These are phyloP conservation scores for Scolecobasidium constrictum DNA, from an alignment of 2,329 filamentous ascomycete species.

Conservation along the genomic window DNA sequence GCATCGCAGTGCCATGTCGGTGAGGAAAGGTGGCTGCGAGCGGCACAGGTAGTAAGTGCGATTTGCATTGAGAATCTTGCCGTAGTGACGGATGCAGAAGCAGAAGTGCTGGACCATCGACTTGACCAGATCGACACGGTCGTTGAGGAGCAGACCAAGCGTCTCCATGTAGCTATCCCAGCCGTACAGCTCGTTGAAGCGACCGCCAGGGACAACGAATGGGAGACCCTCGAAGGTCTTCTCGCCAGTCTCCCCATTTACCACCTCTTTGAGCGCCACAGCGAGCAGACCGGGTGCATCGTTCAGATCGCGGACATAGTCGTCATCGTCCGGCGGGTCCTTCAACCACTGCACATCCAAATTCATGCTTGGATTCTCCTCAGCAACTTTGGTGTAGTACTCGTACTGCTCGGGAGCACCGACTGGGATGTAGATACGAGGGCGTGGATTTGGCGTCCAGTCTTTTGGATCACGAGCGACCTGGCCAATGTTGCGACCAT, in stretches of 20 bases:
- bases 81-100: constrained; percentile 97
- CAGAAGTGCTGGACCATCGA: constrained; percentile 94
- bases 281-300: constrained; percentile 80
- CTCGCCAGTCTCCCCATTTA: constrained; percentile 55
- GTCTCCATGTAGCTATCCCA: constrained; percentile 99
- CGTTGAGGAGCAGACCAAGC: constrained; percentile 74
- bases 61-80: constrained; percentile 95
- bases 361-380: constrained; percentile 68
- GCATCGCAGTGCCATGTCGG: constrained; percentile 89
- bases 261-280: constrained; percentile 71
- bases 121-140: constrained; percentile 78
- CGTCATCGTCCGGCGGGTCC: constrained; percentile 61
- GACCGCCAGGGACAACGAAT: constrained; percentile 92
- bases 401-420: constrained; percentile 79
- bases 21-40: constrained; percentile 92
- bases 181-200: constrained; percentile 97
- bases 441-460: constrained; percentile 81
- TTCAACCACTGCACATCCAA: constrained; percentile 77
- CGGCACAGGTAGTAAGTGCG: constrained; percentile 89
- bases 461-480: constrained; percentile 89
- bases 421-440: constrained; percentile 80
- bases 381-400: constrained; percentile 76
- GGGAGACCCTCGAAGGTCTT: constrained; percentile 68
- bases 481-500: constrained; percentile 75
- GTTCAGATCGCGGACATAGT: constrained; percentile 75